phyloP scores from a whole-genome alignment of 805 yeast species.

The Millerozyma acaciae region DNA sequence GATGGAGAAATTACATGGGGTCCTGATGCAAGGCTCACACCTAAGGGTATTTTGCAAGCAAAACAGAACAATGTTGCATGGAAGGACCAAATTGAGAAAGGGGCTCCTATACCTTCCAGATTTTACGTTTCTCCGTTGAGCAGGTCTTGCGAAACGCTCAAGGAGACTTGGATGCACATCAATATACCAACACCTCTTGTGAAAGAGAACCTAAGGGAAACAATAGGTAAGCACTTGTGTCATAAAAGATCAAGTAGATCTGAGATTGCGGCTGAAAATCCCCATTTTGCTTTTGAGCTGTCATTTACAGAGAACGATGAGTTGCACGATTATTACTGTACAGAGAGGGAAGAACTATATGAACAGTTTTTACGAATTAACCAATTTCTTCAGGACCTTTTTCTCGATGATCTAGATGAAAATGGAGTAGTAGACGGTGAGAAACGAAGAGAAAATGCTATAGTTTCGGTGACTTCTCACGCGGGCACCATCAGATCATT shows the following conservation, averaged over 20 bases:
- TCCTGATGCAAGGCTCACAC: slow-evolving; percentile 56
- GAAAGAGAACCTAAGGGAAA: slow-evolving; percentile 53
- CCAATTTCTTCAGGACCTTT: slow-evolving; percentile 34
- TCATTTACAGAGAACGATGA: slow-evolving; percentile 46
- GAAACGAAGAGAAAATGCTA: slow-evolving; percentile 20
- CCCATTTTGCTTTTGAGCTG: slow-evolving; percentile 36
- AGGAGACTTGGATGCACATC: slow-evolving; percentile 44
- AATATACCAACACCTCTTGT: slow-evolving; percentile 19
- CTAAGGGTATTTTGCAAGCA: slow-evolving; percentile 52
- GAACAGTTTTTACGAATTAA: slow-evolving; percentile 49
- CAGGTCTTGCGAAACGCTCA: slow-evolving; percentile 51
- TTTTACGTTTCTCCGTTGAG: slow-evolving; percentile 60
- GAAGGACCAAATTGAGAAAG: slow-evolving; percentile 34
- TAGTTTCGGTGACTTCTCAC: slow-evolving; percentile 53
- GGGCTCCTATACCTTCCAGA: slow-evolving; percentile 48
- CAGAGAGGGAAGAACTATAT: slow-evolving; percentile 33
- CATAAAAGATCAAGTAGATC: slow-evolving; percentile 46
- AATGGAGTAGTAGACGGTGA: slow-evolving; percentile 1
- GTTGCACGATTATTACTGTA: slow-evolving; percentile 31
- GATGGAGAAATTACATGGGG: slow-evolving; percentile 54
- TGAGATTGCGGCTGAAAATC: slow-evolving; percentile 30
- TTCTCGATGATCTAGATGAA: slow-evolving; percentile 19
- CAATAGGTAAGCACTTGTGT: slow-evolving; percentile 55
- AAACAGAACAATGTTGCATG: slow-evolving; percentile 39
- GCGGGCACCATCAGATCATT: slow-evolving; percentile 56